phyloP scores from a whole-genome alignment of 2,329 filamentous ascomycete genomes.

The Hypoxylon sp. region DNA sequence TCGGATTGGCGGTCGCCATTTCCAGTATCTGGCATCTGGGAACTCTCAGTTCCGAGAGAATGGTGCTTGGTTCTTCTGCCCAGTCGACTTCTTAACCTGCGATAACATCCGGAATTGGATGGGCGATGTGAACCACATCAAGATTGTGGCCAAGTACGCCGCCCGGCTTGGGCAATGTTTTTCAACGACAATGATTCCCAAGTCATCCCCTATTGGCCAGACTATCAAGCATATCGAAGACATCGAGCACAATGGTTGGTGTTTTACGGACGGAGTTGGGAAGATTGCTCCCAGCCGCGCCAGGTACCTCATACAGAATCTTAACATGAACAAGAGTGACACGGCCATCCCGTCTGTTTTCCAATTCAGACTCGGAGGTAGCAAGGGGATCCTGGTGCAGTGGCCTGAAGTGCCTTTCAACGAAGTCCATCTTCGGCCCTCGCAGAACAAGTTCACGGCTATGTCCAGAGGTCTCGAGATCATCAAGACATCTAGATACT shows the following conservation, averaged over 20 bases:
- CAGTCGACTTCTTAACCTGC: constrained; percentile 75
- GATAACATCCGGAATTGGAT: constrained; percentile 87
- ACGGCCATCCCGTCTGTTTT: constrained; percentile 80
- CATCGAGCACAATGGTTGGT: constrained; percentile 76
- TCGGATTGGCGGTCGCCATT: constrained; percentile 82
- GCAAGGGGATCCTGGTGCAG: constrained; percentile 87
- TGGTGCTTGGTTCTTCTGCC: constrained; percentile 92
- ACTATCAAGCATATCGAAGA: constrained; percentile 76
- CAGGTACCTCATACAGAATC: constrained; percentile 78
- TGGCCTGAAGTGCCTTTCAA: constrained; percentile 77
- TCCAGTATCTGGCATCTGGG: constrained; percentile 92
- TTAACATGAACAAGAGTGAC: constrained; percentile 68
- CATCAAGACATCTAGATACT: constrained; percentile 82
- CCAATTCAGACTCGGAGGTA: constrained; percentile 93
- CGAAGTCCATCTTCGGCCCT: constrained; percentile 84
- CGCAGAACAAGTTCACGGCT: constrained; percentile 88
- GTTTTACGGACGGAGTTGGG: constrained; percentile 93
- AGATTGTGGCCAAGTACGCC: constrained; percentile 88
- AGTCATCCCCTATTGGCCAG: constrained; percentile 71
- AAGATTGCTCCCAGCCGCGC: constrained; percentile 88
- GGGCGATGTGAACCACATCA: constrained; percentile 87
- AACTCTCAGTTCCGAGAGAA: constrained; percentile 96
- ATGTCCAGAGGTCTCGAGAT: constrained; percentile 83
- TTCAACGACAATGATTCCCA: constrained; percentile 87
- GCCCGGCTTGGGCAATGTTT: constrained; percentile 95